Base-by-base conservation (phyloP, 1,284 basidiomycete genomes). In the Fomitopsis schrenkii region DNA sequence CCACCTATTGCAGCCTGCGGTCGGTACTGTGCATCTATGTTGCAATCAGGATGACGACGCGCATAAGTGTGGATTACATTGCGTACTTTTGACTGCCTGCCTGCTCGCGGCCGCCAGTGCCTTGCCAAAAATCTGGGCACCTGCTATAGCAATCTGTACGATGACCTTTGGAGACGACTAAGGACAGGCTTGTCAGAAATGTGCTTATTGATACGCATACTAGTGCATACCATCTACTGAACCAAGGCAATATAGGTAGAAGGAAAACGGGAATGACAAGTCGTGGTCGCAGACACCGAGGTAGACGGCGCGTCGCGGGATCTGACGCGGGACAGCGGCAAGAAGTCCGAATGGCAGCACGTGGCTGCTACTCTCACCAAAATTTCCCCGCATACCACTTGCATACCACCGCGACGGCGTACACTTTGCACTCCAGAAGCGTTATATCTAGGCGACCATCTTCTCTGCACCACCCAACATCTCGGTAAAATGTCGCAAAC, bases 81-180 rank as follows among this genome's bases (percentile, higher is more conserved):
- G 83, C 91, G 72, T 74, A 98, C 96, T 99, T 80, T 93, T 89
- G 55, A 91, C 87, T 10, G 97, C 97, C 76, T 99, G 97, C 68
- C 84, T 82, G 52, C 94, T 94, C 5, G 97, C 97, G 72, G 95
- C 96, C 45, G 85, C 79, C 63, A 98, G 87, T 42, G 97, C 97
- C 76, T 90, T 95, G 59, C 97, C 96, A 59, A 99, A 79, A 67
- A 96, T 96, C 76, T 88, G 87, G 40, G 84, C 82, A 28, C 93
- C 93, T 46, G 90, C 85, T 42, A 95, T 76, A 59, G 94, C 77
- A 64, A 97, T 93, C 74, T 96, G 94, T 19, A 94, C 83, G 52
- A 97, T 78, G 64, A 87, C 80, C 75, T 83, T 88, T 59, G 91
- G 92, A 22, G 86, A 85, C 50, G 91, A 84, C 91, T 93, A 66